A percentile compares a stretch with the other conserved stretches of the same genome.
phyloP scores from a whole-genome alignment of 1,284 basidiomycete species.

The Papiliotrema laurentii region DNA sequence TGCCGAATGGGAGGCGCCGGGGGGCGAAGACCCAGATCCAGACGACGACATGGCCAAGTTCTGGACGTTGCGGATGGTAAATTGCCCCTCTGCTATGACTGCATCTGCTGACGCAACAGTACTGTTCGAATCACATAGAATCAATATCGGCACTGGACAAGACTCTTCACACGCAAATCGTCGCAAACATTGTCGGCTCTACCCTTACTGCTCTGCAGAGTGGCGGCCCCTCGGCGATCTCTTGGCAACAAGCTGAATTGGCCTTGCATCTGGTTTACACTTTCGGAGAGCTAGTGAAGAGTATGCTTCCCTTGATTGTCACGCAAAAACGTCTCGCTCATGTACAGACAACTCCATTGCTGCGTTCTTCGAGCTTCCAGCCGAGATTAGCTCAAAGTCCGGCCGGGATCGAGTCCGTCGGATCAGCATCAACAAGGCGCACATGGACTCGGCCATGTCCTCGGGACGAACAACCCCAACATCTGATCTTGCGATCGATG shows the following conservation, averaged over 20 bases:
- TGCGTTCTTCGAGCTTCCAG: slow-evolving; percentile 47
- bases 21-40: slow-evolving; percentile 71
- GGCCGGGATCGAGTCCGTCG: slow-evolving; percentile 25
- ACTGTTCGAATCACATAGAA: slow-evolving; percentile 72
- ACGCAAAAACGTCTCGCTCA: not conserved
- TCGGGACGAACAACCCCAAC: slow-evolving; percentile 37
- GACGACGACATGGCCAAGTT: slow-evolving; percentile 86
- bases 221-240: slow-evolving; percentile 50
- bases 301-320: slow-evolving; percentile 18
- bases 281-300: slow-evolving; percentile 78
- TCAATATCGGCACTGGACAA: slow-evolving; percentile 78
- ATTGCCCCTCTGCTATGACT: slow-evolving; percentile 10
- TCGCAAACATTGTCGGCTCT: slow-evolving; percentile 42
- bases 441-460: slow-evolving; percentile 26
- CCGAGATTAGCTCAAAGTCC: slow-evolving; percentile 39
- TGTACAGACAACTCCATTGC: slow-evolving; percentile 36
- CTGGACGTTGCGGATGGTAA: slow-evolving; percentile 75
- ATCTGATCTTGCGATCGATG: slow-evolving; percentile 13
- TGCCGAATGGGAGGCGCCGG: slow-evolving; percentile 80
- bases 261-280: slow-evolving; percentile 88
- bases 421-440: slow-evolving; percentile 25
- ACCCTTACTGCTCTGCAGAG: slow-evolving; percentile 37
- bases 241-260: slow-evolving; percentile 93
- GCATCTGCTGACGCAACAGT: slow-evolving; percentile 14
- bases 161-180: slow-evolving; percentile 46